These are phyloP conservation scores for Houttuynia cordata DNA, from an alignment of 164 flowering plant genomes.

Conservation along the genomic window DNA sequence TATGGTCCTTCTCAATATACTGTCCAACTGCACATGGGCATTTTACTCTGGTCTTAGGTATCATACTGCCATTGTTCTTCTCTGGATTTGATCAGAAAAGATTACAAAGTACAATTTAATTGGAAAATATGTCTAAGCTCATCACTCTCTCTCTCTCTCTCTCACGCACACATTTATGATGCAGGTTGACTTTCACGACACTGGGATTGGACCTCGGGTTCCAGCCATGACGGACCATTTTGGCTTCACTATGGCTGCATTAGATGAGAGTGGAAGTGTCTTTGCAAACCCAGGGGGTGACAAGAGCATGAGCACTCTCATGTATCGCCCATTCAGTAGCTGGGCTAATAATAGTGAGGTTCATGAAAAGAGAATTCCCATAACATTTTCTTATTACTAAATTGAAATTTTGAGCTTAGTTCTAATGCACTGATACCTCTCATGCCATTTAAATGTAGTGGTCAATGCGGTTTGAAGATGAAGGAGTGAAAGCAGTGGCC, in stretches of 20 bases:
- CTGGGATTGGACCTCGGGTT: constrained; percentile 83
- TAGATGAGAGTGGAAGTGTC: constrained; percentile 87
- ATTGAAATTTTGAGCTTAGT: not conserved
- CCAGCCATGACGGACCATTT: constrained; percentile 95
- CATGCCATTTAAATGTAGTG: constrained; percentile 40
- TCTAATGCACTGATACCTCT: constrained; percentile 3
- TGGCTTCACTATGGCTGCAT: constrained; percentile 94
- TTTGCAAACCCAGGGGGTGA: constrained; percentile 93
- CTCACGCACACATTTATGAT: constrained; percentile 2
- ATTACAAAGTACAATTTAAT: not conserved
- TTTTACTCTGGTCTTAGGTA: no score
- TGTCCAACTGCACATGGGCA: not conserved
- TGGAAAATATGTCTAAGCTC: not conserved
- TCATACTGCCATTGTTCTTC: not conserved
- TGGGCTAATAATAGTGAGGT: constrained; percentile 99
- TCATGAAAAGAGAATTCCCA: constrained; percentile 1
- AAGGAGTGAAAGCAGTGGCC: constrained; percentile 93
- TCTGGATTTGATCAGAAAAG: not conserved
- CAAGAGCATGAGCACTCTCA: constrained; percentile 82
- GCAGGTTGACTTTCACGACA: constrained; percentile 98
- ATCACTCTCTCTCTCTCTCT: not conserved
- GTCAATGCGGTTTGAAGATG: constrained; percentile 96
- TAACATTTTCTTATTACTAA: no score
- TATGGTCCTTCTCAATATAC: not conserved
- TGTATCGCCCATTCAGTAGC: constrained; percentile 94